Base-by-base conservation (phyloP, 2,329 filamentous ascomycete genomes). In the Tolypocladium endophyticum region DNA sequence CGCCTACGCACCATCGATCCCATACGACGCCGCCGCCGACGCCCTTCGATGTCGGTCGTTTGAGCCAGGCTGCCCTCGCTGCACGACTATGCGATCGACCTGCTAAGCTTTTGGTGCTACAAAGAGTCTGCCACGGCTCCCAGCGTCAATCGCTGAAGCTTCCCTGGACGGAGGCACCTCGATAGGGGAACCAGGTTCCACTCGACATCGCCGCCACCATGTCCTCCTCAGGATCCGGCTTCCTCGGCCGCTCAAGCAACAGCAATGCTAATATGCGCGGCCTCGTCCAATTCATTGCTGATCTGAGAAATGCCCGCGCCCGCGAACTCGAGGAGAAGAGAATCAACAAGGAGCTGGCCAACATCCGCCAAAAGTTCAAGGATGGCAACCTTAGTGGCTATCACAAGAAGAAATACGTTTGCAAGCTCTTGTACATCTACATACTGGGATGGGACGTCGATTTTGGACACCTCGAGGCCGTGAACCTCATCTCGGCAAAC, bases 351-450 rank as follows among this genome's bases (percentile, higher is more conserved):
- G 94, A 99, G 79, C 78, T 99, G 74, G 94, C 94, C 72, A 99
- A 99, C 72, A 99, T 99, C 73, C 87, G 87, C 70, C 91, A 97
- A 78, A 97, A 97, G 77, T 99, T 97, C 81, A 96, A 96, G 83
- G 90, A 94, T 73, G 92, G 92, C 64, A 94, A 83, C 71, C 79
- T 99, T 61, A 96, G 88, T 72, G 95, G 94, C 65, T 99, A 99
- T 72, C 92, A 97, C 80, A 97, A 95, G 81, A 99, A 99, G 84
- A 99, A 99, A 89, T 99, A 99, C 73, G 94, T 99, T 66, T 99
- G 94, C 90, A 99, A 99, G 86, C 85, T 99, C 66, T 81, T 99
- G 63, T 99, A 99, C 75, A 97, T 99, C 70, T 99, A 99, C 75
- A 99, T 99, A 62, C 84, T 99, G 65, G 94, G 94, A 56, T 99